These are phyloP conservation scores for Sphagnum magellanicum DNA, from an alignment of 228 moss, liverwort and hornwort species.

Conservation along the genomic window DNA sequence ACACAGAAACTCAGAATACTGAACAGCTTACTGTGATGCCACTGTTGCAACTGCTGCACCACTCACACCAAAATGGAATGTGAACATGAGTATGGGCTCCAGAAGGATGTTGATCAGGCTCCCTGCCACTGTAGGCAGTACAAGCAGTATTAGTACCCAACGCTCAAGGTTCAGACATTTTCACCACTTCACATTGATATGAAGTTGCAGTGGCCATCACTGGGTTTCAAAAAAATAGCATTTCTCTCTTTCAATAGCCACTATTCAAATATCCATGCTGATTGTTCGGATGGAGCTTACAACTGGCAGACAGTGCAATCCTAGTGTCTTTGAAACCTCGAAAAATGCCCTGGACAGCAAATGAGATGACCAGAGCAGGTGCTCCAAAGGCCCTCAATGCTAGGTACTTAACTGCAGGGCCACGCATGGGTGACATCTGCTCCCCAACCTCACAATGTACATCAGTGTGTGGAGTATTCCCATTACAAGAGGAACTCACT, in stretches of 20 bases:
- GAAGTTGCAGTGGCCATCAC: neutral
- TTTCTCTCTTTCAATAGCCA: neutral
- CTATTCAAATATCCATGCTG: slow-evolving; percentile 1
- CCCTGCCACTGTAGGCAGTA: slow-evolving; percentile 38
- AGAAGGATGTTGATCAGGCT: slow-evolving; percentile 40
- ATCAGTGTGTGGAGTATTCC: neutral
- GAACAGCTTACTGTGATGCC: slow-evolving; percentile 37
- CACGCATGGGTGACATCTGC: slow-evolving; percentile 57
- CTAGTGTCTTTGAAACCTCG: slow-evolving; percentile 63
- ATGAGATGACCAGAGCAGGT: slow-evolving; percentile 54
- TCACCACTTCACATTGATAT: neutral
- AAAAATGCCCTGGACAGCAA: slow-evolving; percentile 54
- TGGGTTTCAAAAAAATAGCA: neutral
- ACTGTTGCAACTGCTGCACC: slow-evolving; percentile 63
- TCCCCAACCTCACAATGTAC: slow-evolving; percentile 3
- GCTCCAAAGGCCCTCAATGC: slow-evolving; percentile 47
- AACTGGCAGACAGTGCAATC: slow-evolving; percentile 46
- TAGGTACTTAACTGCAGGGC: slow-evolving; percentile 44
- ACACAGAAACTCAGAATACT: neutral
- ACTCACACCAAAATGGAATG: slow-evolving; percentile 43
- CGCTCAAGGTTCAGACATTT: neutral
- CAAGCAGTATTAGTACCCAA: neutral
- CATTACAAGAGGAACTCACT: neutral
- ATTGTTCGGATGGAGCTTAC: slow-evolving; percentile 12
- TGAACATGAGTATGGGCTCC: slow-evolving; percentile 57